Evolutionary conservation across 495 filamentous ascomycete species (phyloP), one percentile per base, ranked within the genome.

Genomic region (Extremus antarcticus): DNA sequence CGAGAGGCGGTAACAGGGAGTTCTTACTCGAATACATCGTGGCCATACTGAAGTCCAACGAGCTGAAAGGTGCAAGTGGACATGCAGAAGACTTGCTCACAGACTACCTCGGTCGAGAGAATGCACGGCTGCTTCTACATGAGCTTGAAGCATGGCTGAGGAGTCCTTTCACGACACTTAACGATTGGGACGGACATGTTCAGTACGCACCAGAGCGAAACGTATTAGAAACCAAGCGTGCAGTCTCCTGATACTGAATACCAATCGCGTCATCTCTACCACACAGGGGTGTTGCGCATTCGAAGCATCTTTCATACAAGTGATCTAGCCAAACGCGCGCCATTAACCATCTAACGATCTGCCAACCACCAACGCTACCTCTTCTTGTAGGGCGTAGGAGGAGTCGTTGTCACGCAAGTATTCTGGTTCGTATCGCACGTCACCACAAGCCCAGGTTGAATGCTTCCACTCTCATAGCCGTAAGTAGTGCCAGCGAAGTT

Each of bases 11-110:
- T 59, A 94, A 91, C 66, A 82, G 86, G 13, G 91, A 95, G 63
- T 98, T 94, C 55, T 65, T 98, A 22, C 80, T 95, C 20, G 88
- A 92, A 60, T 95, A 94, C 62, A 79, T 94, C 53, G 70, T 96
- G 46, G 86, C 86, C 29, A 90, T 98, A 45, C 71, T 98, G 39
- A 94, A 89, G 61, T 88, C 86, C 0, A 83, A 94, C 19, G 91
- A 98, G 66, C 76, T 92, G n/a, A 90, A 90, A 63, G 86, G 82
- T 9, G 86, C 85, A 63, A 78, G 78, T 13, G 89, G 90, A 3
- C 85, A 91, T 56, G 89, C 92, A 0, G 89, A 95, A 66, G 85
- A 89, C 32, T 82, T 96, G 72, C 67, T 96, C n/a, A 71, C 81
- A 16, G 91, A 95, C 38, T 95, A 90, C 58, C 64, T 98, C 0